phyloP scores from a whole-genome alignment of 75 land plant genomes.

The Picea sitchensis region DNA sequence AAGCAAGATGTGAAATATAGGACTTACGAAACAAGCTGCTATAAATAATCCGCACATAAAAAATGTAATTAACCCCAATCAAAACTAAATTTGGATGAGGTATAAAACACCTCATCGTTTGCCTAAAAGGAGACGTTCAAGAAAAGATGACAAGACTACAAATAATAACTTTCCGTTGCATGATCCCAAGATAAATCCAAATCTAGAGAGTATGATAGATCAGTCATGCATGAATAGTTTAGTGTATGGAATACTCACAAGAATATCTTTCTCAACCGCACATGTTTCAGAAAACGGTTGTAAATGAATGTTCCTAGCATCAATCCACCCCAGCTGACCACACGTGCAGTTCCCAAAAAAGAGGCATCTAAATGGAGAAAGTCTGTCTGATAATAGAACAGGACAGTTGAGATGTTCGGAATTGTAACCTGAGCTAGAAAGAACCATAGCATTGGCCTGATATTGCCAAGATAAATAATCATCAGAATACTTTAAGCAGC shows the following conservation, averaged over 20 bases:
- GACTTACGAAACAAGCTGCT: too few relatives aligned
- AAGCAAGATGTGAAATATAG: too few relatives aligned
- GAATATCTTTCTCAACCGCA: constrained; percentile 53
- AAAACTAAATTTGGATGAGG: too few relatives aligned
- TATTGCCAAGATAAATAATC: constrained; percentile 11
- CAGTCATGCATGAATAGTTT: not conserved
- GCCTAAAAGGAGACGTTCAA: too few relatives aligned
- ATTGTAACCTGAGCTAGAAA: constrained; percentile 61
- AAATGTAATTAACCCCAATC: too few relatives aligned
- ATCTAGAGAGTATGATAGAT: too few relatives aligned
- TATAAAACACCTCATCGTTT: too few relatives aligned
- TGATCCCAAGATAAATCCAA: too few relatives aligned
- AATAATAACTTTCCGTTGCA: too few relatives aligned
- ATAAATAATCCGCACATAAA: too few relatives aligned
- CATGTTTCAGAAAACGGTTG: constrained; percentile 60
- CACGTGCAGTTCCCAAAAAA: constrained; percentile 71
- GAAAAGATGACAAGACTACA: too few relatives aligned
- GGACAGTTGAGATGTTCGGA: constrained; percentile 74
- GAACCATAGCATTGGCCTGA: constrained; percentile 94
- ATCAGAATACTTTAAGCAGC: constrained; percentile 3
- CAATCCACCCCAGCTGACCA: constrained; percentile 77
- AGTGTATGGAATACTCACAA: constrained; percentile 35
- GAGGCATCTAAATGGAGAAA: constrained; percentile 64
- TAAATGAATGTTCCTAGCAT: constrained; percentile 80
- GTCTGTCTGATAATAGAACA: constrained; percentile 91